These are phyloP conservation scores for Datisca glomerata DNA, from an alignment of 306 rosid genomes.

Conservation along the genomic window DNA sequence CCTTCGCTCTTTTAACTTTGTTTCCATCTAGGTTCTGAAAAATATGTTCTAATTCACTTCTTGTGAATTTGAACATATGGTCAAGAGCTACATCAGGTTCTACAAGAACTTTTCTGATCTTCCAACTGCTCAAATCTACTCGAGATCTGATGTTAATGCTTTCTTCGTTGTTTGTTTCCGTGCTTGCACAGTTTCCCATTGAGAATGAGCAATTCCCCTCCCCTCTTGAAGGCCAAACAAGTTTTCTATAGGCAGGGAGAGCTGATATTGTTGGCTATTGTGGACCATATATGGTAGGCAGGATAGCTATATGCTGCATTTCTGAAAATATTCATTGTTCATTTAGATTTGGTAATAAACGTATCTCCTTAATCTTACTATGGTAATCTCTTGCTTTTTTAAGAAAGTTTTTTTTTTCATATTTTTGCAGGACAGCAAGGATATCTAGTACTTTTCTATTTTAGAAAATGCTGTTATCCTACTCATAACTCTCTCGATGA, in stretches of 20 bases:
- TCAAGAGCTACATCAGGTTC: constrained; percentile 16
- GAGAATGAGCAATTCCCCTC: not conserved
- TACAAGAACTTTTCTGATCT: constrained; percentile 14
- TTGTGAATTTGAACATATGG: constrained; percentile 15
- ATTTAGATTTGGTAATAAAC: not conserved
- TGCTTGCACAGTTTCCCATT: not conserved
- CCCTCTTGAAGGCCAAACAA: not conserved
- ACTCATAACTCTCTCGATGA: too few species aligned
- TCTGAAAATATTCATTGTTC: not conserved
- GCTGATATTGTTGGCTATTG: not conserved
- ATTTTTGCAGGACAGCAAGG: too few species aligned
- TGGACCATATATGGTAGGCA: not conserved
- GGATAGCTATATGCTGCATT: not conserved
- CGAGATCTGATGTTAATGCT: not conserved
- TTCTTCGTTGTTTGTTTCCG: not conserved
- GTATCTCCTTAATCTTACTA: not conserved
- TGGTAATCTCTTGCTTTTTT: not conserved
- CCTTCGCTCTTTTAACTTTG: constrained; percentile 1
- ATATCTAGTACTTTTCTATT: too few species aligned
- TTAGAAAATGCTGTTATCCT: too few species aligned
- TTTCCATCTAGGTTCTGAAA: not conserved
- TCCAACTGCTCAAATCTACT: constrained; percentile 7
- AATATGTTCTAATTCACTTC: constrained; percentile 8
- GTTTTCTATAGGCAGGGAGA: not conserved
- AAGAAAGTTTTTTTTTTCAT: not conserved